A percentile compares a stretch with the other conserved stretches of the same genome.
phyloP scores from a whole-genome alignment of 169 alveolate genomes.

The Plasmodium sp. region DNA sequence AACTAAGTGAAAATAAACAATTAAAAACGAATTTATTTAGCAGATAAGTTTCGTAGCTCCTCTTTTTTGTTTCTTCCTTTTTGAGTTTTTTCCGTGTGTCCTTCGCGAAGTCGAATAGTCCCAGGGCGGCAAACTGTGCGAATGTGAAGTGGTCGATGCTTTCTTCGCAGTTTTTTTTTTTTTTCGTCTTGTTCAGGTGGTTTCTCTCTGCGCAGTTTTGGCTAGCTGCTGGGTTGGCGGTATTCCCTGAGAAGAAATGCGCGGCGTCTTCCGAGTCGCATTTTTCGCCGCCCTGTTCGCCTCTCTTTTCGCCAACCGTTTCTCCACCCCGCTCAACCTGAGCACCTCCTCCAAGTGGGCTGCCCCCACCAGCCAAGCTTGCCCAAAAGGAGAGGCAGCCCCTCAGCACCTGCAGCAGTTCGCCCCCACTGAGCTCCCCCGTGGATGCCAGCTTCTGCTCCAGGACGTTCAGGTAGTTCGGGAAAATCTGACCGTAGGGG shows the following conservation, averaged over 20 bases:
- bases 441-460: neutral
- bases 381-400: neutral
- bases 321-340: neutral
- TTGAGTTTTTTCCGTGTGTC: neutral
- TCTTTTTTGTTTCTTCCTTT: constrained; percentile 1
- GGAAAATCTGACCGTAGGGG: neutral
- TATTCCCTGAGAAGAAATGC: neutral
- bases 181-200: neutral
- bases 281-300: neutral
- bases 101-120: constrained; percentile 19
- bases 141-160: constrained; percentile 7
- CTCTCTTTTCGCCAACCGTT: too few species aligned
- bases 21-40: constrained; percentile 36
- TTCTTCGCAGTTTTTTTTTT: neutral
- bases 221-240: neutral
- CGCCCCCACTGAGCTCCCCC: neutral
- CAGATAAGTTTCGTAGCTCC: constrained; percentile 31
- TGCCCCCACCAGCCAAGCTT: neutral
- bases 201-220: neutral
- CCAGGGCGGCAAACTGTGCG: constrained; percentile 13
- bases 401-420: constrained; percentile 1
- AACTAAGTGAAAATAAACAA: constrained; percentile 2
- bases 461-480: constrained; percentile 23
- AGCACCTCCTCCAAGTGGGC: neutral
- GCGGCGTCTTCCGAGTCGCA: neutral